phyloP scores from a whole-genome alignment of 2,329 filamentous ascomycete genomes.

The Clonostachys rhizophaga region DNA sequence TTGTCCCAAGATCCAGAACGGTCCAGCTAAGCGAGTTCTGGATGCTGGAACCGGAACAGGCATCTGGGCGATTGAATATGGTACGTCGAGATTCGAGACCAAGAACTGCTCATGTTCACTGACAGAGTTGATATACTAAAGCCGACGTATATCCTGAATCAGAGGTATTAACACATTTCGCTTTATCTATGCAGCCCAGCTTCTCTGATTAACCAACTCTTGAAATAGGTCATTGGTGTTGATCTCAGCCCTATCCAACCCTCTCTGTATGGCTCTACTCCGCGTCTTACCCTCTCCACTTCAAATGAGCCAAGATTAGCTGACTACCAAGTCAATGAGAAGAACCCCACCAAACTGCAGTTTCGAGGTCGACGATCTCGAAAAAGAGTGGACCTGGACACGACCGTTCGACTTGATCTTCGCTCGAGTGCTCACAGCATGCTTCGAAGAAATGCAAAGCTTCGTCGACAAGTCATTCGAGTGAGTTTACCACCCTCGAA shows the following conservation, averaged over 20 bases:
- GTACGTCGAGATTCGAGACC: slow-evolving; percentile 9
- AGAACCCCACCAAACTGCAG: slow-evolving; percentile 35
- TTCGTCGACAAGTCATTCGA: slow-evolving; percentile 13
- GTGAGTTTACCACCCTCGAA: too few species aligned
- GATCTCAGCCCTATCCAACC: slow-evolving; percentile 29
- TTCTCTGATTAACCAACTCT: background rate
- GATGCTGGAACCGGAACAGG: slow-evolving; percentile 25
- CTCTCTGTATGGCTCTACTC: background rate
- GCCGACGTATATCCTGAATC: slow-evolving; percentile 11
- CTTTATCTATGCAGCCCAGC: background rate
- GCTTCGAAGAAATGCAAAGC: slow-evolving; percentile 16
- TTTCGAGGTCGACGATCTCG: slow-evolving; percentile 35
- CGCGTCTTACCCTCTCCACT: background rate
- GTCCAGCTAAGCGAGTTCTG: slow-evolving; percentile 13
- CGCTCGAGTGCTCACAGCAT: slow-evolving; percentile 20
- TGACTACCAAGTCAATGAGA: background rate
- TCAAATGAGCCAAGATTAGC: background rate
- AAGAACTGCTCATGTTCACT: slow-evolving; percentile 1
- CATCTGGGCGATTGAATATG: slow-evolving; percentile 24
- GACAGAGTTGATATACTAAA: background rate
- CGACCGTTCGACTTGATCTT: slow-evolving; percentile 28
- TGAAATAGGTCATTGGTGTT: slow-evolving; percentile 14
- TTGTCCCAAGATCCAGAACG: background rate
- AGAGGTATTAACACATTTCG: slow-evolving; percentile 1
- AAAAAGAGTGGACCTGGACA: slow-evolving; percentile 24